Percentiles rank a stretch among this genome's conserved stretches.
These are phyloP conservation scores for Plantago major DNA, from an alignment of 257 asterid species.

Conservation along the genomic window DNA sequence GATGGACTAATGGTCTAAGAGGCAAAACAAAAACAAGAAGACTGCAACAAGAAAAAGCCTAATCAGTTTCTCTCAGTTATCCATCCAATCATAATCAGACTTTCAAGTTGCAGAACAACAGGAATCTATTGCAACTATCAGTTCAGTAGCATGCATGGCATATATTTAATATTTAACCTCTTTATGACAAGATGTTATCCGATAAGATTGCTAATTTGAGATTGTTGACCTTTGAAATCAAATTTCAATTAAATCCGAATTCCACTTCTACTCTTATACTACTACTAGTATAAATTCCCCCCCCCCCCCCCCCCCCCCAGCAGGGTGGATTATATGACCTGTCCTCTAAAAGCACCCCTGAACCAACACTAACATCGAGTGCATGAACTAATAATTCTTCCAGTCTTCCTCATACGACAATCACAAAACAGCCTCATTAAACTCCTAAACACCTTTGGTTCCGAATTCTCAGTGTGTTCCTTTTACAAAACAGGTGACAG, in stretches of 20 bases:
- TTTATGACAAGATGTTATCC: no score
- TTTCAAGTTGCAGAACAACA: conserved; percentile 2
- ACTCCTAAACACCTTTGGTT: no score
- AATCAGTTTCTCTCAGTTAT: not conserved
- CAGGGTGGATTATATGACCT: not conserved
- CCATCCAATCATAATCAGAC: not conserved
- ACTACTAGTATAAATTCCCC: no score
- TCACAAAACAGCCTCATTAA: not conserved
- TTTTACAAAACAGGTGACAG: no score
- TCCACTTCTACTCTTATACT: no score
- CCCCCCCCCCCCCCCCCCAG: no score
- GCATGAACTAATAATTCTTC: not conserved
- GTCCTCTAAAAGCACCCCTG: not conserved
- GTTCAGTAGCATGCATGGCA: no score
- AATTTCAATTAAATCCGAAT: no score
- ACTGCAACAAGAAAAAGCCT: conserved; percentile 4
- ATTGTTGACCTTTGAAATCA: not conserved
- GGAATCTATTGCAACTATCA: not conserved
- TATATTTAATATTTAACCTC: no score
- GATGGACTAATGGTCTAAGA: conserved; percentile 17
- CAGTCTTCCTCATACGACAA: not conserved
- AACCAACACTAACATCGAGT: not conserved
- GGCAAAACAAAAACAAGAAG: conserved; percentile 18
- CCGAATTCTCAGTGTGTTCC: no score
- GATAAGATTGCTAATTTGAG: no score